These are phyloP conservation scores for Aspergillus sp. DNA, from an alignment of 2,329 filamentous ascomycete species.

Conservation along the genomic window DNA sequence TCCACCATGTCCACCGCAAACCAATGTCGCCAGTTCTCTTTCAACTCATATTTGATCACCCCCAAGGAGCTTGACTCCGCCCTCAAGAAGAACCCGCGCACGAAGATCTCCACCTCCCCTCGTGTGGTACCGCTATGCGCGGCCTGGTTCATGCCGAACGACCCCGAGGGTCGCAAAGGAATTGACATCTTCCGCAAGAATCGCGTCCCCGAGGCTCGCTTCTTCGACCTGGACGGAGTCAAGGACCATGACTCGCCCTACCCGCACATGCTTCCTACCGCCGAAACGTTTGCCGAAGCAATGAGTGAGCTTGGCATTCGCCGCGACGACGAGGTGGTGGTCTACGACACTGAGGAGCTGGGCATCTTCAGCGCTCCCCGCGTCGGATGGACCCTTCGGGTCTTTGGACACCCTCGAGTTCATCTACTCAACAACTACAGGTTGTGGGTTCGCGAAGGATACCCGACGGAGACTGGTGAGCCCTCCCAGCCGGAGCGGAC, in stretches of 20 bases:
- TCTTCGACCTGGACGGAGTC: conserved; percentile 93
- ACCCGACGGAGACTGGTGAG: conserved; percentile 75
- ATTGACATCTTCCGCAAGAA: conserved; percentile 77
- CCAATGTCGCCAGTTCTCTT: conserved; percentile 45
- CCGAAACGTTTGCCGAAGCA: conserved; percentile 77
- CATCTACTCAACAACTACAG: conserved; percentile 95
- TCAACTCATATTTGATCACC: conserved; percentile 83
- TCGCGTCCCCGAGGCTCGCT: conserved; percentile 85
- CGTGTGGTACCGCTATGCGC: conserved; percentile 88
- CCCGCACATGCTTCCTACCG: conserved; percentile 90
- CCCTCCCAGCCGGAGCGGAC: conserved; percentile 42
- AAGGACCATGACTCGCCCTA: conserved; percentile 87
- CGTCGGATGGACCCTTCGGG: conserved; percentile 87
- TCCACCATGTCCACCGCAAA: conserved; percentile 31
- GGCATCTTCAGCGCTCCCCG: conserved; percentile 94
- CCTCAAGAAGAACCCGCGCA: conserved; percentile 77
- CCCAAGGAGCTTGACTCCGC: conserved; percentile 80
- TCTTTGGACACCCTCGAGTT: conserved; percentile 86
- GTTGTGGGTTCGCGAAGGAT: conserved; percentile 83
- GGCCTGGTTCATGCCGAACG: conserved; percentile 95
- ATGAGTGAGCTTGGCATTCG: conserved; percentile 88
- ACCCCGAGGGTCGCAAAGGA: conserved; percentile 71
- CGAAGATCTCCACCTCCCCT: conserved; percentile 76
- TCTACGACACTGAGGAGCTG: conserved; percentile 88
- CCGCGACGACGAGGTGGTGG: conserved; percentile 84